Conservation (phyloP, 2,329 filamentous ascomycete species). For the Pseudogymnoascus sp. region DNA sequence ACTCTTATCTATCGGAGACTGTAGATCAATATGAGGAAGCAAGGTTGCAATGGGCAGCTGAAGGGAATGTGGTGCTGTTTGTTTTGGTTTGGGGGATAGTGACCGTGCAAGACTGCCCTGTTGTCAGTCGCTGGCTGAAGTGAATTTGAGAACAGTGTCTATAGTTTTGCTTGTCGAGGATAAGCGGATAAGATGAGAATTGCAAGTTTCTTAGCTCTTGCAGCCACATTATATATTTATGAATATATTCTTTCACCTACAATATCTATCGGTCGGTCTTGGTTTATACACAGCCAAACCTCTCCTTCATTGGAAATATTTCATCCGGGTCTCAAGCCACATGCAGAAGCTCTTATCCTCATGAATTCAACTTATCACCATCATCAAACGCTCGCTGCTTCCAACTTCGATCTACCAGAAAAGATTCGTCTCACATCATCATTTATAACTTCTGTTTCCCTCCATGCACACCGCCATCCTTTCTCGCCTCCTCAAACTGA, state of each 20-base stretch:
- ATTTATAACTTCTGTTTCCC: neutral
- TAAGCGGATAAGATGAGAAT: neutral
- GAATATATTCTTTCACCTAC: neutral
- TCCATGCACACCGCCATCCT: neutral
- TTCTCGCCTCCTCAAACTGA: constrained; percentile 2
- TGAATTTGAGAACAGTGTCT: neutral
- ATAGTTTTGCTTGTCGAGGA: neutral
- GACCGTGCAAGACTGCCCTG: neutral
- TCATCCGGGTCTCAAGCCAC: neutral
- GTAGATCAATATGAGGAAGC: neutral
- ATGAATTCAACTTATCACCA: neutral
- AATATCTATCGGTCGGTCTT: neutral
- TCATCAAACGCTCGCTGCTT: neutral
- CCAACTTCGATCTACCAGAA: neutral
- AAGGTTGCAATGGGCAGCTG: neutral
- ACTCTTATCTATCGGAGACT: neutral
- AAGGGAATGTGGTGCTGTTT: neutral
- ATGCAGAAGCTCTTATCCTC: neutral
- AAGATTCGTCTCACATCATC: neutral
- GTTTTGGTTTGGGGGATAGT: neutral
- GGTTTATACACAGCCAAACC: neutral
- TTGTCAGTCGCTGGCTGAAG: neutral
- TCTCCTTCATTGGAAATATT: neutral
- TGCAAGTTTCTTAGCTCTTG: neutral
- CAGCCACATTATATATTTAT: neutral